Conservation (phyloP, 2,329 filamentous ascomycete species). For the Emergomyces orientalis region DNA sequence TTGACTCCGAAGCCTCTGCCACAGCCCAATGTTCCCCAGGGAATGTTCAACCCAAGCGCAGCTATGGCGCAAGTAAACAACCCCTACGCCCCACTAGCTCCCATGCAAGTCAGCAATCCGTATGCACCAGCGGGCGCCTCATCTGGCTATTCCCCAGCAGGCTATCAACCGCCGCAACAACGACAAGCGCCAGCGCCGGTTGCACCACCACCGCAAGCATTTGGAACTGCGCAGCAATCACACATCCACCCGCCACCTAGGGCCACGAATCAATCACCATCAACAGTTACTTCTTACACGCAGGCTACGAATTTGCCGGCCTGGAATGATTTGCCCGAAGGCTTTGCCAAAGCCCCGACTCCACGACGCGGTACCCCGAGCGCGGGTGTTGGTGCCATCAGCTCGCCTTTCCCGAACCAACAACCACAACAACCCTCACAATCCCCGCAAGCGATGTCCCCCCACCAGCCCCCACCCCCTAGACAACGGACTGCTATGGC, state of each 20-base stretch:
- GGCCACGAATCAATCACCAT: slow-evolving; percentile 57
- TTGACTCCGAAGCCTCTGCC: slow-evolving; percentile 37
- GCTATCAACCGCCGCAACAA: slow-evolving; percentile 51
- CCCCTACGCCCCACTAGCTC: slow-evolving; percentile 17
- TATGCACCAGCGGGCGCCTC: slow-evolving; percentile 26
- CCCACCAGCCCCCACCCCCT: slow-evolving; percentile 47
- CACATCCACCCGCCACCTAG: slow-evolving; percentile 53
- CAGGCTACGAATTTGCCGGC: slow-evolving; percentile 62
- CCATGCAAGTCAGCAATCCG: slow-evolving; percentile 20
- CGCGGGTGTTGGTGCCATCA: slow-evolving; percentile 50
- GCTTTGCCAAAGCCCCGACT: slow-evolving; percentile 61
- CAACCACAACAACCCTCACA: slow-evolving; percentile 43
- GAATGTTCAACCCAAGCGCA: slow-evolving; percentile 20
- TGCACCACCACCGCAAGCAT: slow-evolving; percentile 22
- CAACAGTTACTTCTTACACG: slow-evolving; percentile 53
- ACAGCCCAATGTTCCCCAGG: slow-evolving; percentile 25
- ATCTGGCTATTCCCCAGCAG: slow-evolving; percentile 33
- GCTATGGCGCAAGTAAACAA: slow-evolving; percentile 16
- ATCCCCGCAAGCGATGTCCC: slow-evolving; percentile 25
- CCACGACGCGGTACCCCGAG: slow-evolving; percentile 66
- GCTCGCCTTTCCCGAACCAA: slow-evolving; percentile 66
- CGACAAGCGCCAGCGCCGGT: slow-evolving; percentile 25
- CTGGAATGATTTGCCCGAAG: slow-evolving; percentile 93
- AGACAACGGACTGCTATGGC: slow-evolving; percentile 42
- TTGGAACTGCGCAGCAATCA: slow-evolving; percentile 36